Evolutionary conservation across 2,329 filamentous ascomycete species (phyloP), one percentile per base, ranked within the genome.

Genomic region (Kalmusia sp.): DNA sequence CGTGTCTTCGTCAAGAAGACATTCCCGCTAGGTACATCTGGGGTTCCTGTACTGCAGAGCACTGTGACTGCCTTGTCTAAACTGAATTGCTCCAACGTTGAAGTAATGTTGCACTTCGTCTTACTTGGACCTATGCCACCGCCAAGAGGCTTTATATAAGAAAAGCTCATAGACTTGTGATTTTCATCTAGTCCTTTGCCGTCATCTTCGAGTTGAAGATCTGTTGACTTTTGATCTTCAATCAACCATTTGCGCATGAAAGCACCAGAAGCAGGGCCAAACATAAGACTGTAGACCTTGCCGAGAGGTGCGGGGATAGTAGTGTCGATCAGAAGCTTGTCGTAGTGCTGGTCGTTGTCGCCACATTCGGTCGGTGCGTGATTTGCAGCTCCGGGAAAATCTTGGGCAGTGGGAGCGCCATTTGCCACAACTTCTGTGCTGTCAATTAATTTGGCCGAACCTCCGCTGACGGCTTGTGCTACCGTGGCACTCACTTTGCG

Each of bases 11-110:
- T 90, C 31, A 85, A 84, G 70, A 99, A 99, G 3, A 96, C 85
- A 69, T 92, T 96, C 28, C 95, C 95, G 69, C 87, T 96, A 0
- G 95, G 95, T 2, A 99, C 95, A 71, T 99, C 96, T 0, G 95
- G 95, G 12, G 90, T 99, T 67, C 93, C 90, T 0, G 92, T 97
- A 25, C 86, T 88, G 51, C 92, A 87, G 2, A 87, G 86, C n/a
- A 99, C 82, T 47, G 89, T 90, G 51, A 96, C 86, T 2, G 90
- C 86, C 71, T 93, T 96, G 51, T 98, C 93, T 14, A 96, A 80
- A 70, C 99, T 93, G 25, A 96, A 80, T 39, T 84, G 81, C 55
- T 98, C 93, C n/a, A 99, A 70, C 4, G 83, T 89, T 75, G 96
- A 92, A 1, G 86, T 89, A 44, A 92, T 92, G 53, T 96, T 89